A percentile compares a stretch with the other conserved stretches of the same genome.
phyloP scores from a whole-genome alignment of 169 alveolate species.

The Hepatocystis sp. region DNA sequence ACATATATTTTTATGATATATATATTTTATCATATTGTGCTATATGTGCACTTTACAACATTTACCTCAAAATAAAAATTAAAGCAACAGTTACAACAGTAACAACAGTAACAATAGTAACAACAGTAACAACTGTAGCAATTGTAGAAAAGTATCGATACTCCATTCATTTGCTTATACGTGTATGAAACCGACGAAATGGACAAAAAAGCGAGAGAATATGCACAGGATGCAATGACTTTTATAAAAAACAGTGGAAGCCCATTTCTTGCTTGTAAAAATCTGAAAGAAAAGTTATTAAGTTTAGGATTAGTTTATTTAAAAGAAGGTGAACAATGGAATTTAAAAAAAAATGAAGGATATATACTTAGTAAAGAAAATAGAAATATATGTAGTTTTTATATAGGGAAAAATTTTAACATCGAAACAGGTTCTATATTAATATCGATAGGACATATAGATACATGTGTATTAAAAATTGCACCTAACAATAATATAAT shows the following conservation, averaged over 20 bases:
- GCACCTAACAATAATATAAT: slow-evolving; percentile 41
- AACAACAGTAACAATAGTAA: too few species aligned
- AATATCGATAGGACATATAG: slow-evolving; percentile 61
- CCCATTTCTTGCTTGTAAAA: slow-evolving; percentile 54
- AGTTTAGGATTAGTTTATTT: slow-evolving; percentile 14
- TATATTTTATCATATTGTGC: too few species aligned
- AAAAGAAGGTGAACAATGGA: slow-evolving; percentile 69
- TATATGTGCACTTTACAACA: too few species aligned
- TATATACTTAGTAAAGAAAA: slow-evolving; percentile 51
- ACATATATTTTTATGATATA: too few species aligned
- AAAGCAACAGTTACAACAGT: too few species aligned
- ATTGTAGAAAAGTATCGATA: too few species aligned
- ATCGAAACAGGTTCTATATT: slow-evolving; percentile 43
- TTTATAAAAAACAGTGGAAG: slow-evolving; percentile 61
- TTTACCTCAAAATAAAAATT: too few species aligned
- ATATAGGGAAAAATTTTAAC: slow-evolving; percentile 45
- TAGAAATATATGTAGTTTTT: slow-evolving; percentile 56
- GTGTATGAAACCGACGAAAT: background rate
- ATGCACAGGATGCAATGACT: slow-evolving; percentile 44
- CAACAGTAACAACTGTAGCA: too few species aligned
- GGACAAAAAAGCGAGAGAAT: slow-evolving; percentile 61
- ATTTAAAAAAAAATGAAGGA: slow-evolving; percentile 47
- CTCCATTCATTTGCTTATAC: too few species aligned
- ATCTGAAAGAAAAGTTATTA: slow-evolving; percentile 22
- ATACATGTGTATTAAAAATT: slow-evolving; percentile 46